Conservation (phyloP, 345 rosid species). For the Rhodamnia argentea region DNA sequence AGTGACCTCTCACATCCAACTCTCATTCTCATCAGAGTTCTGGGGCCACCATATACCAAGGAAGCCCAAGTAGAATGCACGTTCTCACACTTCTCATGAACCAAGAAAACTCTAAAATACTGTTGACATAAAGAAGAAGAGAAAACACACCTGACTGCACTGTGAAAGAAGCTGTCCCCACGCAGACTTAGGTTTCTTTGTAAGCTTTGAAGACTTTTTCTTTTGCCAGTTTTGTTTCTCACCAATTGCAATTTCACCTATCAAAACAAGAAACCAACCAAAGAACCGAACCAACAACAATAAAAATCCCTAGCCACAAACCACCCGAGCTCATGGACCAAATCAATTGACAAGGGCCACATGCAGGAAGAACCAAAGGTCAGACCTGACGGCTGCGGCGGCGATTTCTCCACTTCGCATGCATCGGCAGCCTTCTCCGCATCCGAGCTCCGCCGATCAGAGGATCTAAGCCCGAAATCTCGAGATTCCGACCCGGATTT, state of each 20-base stretch:
- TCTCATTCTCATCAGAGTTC: not conserved
- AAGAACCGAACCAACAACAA: not conserved
- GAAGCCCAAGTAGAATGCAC: not conserved
- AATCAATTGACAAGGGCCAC: constrained; percentile 2
- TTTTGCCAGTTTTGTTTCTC: constrained; percentile 34
- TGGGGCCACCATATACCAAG: not conserved
- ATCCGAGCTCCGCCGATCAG: constrained; percentile 50
- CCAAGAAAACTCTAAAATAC: not conserved
- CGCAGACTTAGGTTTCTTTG: constrained; percentile 38
- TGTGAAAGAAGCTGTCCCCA: constrained; percentile 95
- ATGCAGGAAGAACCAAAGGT: not conserved
- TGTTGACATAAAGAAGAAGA: not conserved
- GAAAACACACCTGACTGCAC: constrained; percentile 52
- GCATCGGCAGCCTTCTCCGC: constrained; percentile 40
- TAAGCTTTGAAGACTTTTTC: constrained; percentile 30
- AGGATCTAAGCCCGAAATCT: constrained; percentile 47
- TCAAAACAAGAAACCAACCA: constrained; percentile 5
- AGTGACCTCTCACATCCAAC: not conserved
- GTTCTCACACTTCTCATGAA: not conserved
- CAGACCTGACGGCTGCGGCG: constrained; percentile 20
- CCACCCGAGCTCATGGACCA: not conserved
- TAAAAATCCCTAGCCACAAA: not conserved
- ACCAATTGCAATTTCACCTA: constrained; percentile 32
- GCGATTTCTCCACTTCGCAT: constrained; percentile 33
- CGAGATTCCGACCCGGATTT: constrained; percentile 40